Percentiles rank a stretch among this genome's conserved stretches.
phyloP scores from a whole-genome alignment of 2,329 filamentous ascomycete genomes.

The Cadophora sp. region DNA sequence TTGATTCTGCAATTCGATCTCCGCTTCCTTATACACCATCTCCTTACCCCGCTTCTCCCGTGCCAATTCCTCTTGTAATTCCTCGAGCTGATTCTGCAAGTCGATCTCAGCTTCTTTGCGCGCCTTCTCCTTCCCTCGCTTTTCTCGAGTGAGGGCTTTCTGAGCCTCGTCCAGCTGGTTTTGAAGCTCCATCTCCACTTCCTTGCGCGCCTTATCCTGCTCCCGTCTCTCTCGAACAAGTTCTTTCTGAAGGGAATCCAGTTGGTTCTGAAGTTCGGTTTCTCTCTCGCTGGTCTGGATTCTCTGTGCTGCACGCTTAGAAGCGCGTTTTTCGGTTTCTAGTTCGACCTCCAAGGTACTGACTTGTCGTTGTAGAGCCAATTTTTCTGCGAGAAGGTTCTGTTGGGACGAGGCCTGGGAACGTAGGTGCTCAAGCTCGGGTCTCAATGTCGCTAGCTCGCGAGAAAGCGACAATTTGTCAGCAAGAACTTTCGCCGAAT shows the following conservation, averaged over 20 bases:
- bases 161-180: constrained; percentile 48
- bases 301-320: constrained; percentile 60
- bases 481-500: constrained; percentile 72
- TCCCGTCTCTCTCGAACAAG: constrained; percentile 49
- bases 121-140: constrained; percentile 39
- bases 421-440: constrained; percentile 67
- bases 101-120: constrained; percentile 43
- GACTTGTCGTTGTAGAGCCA: constrained; percentile 79
- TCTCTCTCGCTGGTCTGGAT: constrained; percentile 50
- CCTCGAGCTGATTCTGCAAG: constrained; percentile 50
- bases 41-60: constrained; percentile 46
- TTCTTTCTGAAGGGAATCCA: constrained; percentile 47
- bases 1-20: constrained; percentile 43
- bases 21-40: constrained; percentile 35
- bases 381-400: constrained; percentile 76
- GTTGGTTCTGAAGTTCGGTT: constrained; percentile 48
- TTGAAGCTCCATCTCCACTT: constrained; percentile 45
- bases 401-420: constrained; percentile 67
- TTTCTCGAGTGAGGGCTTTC: constrained; percentile 46
- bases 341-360: constrained; percentile 80
- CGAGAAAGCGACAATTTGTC: constrained; percentile 68
- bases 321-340: constrained; percentile 78
- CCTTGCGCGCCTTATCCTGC: constrained; percentile 42
- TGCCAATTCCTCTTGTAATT: constrained; percentile 42
- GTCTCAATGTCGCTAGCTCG: constrained; percentile 63